Percentiles rank a stretch among this genome's conserved stretches.
Evolutionary conservation across 2,329 filamentous ascomycete species (phyloP).

Genomic region (Nannizziopsis barbatae): DNA sequence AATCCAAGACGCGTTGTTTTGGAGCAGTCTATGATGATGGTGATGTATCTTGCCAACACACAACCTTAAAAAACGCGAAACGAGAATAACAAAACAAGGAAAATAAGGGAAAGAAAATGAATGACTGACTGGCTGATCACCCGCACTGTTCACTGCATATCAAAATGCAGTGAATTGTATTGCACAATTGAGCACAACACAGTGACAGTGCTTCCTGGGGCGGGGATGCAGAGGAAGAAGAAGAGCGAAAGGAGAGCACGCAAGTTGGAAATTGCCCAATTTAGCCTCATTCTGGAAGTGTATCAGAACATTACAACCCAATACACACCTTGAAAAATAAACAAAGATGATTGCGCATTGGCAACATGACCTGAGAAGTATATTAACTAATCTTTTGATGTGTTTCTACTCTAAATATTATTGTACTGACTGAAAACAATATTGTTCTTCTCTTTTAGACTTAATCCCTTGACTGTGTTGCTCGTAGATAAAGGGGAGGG

Average conservation of each 20-base stretch:
- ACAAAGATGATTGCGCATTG: too few species aligned
- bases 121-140: conserved; percentile 19
- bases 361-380: too few species aligned
- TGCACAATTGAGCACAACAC: conserved; percentile 29
- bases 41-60: conserved; percentile 11
- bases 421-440: too few species aligned
- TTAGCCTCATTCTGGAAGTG: conserved; percentile 5
- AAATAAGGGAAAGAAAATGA: conserved; percentile 14
- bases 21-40: not conserved
- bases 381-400: too few species aligned
- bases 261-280: conserved; percentile 6
- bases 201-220: conserved; percentile 22
- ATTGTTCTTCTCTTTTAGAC: too few species aligned
- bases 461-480: too few species aligned
- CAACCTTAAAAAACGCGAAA: conserved; percentile 11
- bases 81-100: conserved; percentile 13
- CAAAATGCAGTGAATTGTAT: conserved; percentile 18
- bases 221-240: conserved; percentile 19
- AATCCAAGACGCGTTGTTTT: conserved; percentile 9
- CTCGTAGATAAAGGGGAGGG: too few species aligned
- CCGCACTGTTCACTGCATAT: conserved; percentile 14
- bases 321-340: not conserved
- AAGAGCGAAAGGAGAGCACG: conserved; percentile 1
- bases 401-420: too few species aligned
- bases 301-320: not conserved